These are phyloP conservation scores for Tolypocladium inflatum DNA, from an alignment of 2,329 filamentous ascomycete species.

Conservation along the genomic window DNA sequence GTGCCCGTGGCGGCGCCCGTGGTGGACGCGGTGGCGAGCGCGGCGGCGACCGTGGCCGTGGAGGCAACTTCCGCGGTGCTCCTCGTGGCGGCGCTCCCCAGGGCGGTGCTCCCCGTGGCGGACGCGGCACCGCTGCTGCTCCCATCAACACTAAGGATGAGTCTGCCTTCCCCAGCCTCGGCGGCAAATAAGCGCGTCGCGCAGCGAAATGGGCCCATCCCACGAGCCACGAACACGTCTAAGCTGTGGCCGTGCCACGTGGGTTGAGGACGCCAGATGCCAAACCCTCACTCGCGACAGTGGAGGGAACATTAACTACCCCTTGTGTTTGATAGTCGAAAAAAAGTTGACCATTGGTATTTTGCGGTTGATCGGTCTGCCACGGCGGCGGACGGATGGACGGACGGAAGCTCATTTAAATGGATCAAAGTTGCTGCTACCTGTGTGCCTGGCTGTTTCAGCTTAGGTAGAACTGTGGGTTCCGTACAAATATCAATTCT, in stretches of 20 bases:
- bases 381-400: constrained; percentile 6
- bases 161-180: constrained; percentile 52
- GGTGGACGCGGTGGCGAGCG: constrained; percentile 39
- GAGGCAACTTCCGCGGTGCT: constrained; percentile 31
- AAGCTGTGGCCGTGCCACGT: neutral
- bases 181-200: constrained; percentile 34
- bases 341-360: constrained; percentile 20
- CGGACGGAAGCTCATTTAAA: neutral
- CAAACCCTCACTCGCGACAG: neutral
- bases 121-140: constrained; percentile 16
- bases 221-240: neutral
- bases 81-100: constrained; percentile 13
- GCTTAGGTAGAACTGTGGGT: neutral
- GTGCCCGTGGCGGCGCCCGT: constrained; percentile 41
- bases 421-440: neutral
- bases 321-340: constrained; percentile 21
- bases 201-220: neutral
- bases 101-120: constrained; percentile 28
- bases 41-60: constrained; percentile 34
- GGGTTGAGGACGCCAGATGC: neutral
- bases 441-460: neutral
- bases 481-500: neutral
- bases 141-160: constrained; percentile 48
- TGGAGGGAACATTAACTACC: constrained; percentile 11
- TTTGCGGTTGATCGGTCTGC: constrained; percentile 14